Evolutionary conservation across 345 rosid species (phyloP).

Genomic region (Eucalyptus curtisii): DNA sequence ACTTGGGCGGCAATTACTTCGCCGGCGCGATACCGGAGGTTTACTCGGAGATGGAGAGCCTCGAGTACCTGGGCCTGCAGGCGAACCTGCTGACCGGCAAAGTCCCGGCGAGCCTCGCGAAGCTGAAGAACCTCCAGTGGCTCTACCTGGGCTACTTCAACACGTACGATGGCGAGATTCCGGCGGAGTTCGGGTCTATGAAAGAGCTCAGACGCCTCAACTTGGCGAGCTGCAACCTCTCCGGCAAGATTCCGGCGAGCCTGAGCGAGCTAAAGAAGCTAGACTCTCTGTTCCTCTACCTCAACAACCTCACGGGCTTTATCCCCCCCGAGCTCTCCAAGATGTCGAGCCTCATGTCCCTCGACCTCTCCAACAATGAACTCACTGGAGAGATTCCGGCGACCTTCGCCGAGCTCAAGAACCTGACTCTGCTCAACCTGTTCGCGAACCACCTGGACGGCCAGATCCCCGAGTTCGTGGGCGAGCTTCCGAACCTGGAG

Average conservation of each 20-base stretch:
- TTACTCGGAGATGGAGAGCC: slow-evolving; percentile 50
- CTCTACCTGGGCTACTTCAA: slow-evolving; percentile 57
- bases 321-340: slow-evolving; percentile 67
- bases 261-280: slow-evolving; percentile 43
- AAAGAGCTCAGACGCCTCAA: slow-evolving; percentile 46
- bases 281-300: slow-evolving; percentile 59
- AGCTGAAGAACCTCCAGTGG: slow-evolving; percentile 40
- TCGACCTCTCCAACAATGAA: slow-evolving; percentile 56
- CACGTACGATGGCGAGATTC: slow-evolving; percentile 48
- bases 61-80: slow-evolving; percentile 58
- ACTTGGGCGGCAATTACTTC: slow-evolving; percentile 73
- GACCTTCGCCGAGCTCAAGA: slow-evolving; percentile 30
- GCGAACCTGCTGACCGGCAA: slow-evolving; percentile 41
- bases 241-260: slow-evolving; percentile 65
- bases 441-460: slow-evolving; percentile 62
- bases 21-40: slow-evolving; percentile 59
- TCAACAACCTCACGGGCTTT: slow-evolving; percentile 54
- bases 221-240: slow-evolving; percentile 53
- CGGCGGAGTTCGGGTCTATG: slow-evolving; percentile 60
- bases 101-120: slow-evolving; percentile 44
- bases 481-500: slow-evolving; percentile 59
- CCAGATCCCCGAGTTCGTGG: slow-evolving; percentile 48
- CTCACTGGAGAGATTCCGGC: slow-evolving; percentile 71
- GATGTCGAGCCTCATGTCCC: slow-evolving; percentile 49
- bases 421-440: slow-evolving; percentile 44